Percentiles rank a stretch among this genome's conserved stretches.
These are phyloP conservation scores for Crucihimalaya himalaica DNA, from an alignment of 345 rosid species.

Conservation along the genomic window DNA sequence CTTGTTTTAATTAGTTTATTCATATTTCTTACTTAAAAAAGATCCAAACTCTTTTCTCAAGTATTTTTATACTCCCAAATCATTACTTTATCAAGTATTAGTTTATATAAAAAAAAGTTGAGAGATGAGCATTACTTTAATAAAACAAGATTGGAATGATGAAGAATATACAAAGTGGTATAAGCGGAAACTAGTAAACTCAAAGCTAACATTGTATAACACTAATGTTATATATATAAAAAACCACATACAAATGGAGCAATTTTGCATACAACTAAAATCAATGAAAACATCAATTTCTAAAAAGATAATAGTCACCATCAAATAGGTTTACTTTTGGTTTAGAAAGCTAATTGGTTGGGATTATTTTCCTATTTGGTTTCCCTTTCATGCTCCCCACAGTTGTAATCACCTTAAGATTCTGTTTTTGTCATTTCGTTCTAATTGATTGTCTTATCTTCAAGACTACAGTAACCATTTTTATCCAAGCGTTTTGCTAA, in stretches of 20 bases:
- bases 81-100: background rate
- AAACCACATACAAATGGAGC: background rate
- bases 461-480: background rate
- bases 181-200: background rate
- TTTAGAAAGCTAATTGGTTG: background rate
- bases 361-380: background rate
- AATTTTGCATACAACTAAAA: background rate
- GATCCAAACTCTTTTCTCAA: constrained; percentile 2
- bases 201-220: background rate
- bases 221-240: background rate
- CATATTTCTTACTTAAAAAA: background rate
- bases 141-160: constrained; percentile 35
- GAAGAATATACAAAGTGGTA: constrained; percentile 30
- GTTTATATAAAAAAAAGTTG: background rate
- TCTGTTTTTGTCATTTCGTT: constrained; percentile 29
- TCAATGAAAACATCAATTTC: background rate
- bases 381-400: constrained; percentile 13
- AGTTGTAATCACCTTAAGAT: constrained; percentile 22
- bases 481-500: constrained; percentile 6
- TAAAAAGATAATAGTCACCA: background rate
- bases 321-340: constrained; percentile 5
- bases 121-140: constrained; percentile 17
- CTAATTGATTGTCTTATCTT: constrained; percentile 12
- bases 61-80: constrained; percentile 15
- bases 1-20: constrained; percentile 2